phyloP scores from a whole-genome alignment of 2,329 filamentous ascomycete genomes.

The Diaporthe destruens region DNA sequence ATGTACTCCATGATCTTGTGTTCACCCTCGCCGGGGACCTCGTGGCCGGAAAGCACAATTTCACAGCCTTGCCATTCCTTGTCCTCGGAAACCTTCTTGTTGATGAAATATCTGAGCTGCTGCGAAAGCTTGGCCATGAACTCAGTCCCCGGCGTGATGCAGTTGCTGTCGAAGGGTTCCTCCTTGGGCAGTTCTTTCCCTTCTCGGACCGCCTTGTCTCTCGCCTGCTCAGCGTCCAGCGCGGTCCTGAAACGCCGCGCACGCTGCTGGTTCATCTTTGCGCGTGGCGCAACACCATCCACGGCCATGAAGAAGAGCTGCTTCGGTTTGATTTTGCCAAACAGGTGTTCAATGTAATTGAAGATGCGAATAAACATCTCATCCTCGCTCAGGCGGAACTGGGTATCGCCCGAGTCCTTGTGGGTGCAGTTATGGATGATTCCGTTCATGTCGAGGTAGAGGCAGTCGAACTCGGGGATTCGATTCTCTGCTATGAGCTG shows the following conservation, averaged over 20 bases:
- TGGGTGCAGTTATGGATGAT: conserved; percentile 99
- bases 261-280: conserved; percentile 99
- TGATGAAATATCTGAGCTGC: conserved; percentile 98
- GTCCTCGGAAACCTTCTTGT: conserved; percentile 98
- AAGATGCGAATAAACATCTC: conserved; percentile 99
- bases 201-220: conserved; percentile 90
- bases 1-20: conserved; percentile 99
- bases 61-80: conserved; percentile 97
- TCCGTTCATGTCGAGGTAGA: conserved; percentile 99
- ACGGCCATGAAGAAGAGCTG: conserved; percentile 99
- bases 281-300: conserved; percentile 95
- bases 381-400: conserved; percentile 94
- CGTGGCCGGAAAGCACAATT: conserved; percentile 95
- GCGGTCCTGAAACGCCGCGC: conserved; percentile 95
- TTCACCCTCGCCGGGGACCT: conserved; percentile 97
- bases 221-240: conserved; percentile 87
- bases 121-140: conserved; percentile 97
- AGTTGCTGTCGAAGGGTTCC: conserved; percentile 97
- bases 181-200: conserved; percentile 95
- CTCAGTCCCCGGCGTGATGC: conserved; percentile 95
- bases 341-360: conserved; percentile 99
- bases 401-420: conserved; percentile 92
- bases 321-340: conserved; percentile 98
- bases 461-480: conserved; percentile 98
- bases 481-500: conserved; percentile 98